Percentiles rank a stretch among this genome's conserved stretches.
phyloP scores from a whole-genome alignment of 805 yeast genomes.

The Lipomyces mesembrius region DNA sequence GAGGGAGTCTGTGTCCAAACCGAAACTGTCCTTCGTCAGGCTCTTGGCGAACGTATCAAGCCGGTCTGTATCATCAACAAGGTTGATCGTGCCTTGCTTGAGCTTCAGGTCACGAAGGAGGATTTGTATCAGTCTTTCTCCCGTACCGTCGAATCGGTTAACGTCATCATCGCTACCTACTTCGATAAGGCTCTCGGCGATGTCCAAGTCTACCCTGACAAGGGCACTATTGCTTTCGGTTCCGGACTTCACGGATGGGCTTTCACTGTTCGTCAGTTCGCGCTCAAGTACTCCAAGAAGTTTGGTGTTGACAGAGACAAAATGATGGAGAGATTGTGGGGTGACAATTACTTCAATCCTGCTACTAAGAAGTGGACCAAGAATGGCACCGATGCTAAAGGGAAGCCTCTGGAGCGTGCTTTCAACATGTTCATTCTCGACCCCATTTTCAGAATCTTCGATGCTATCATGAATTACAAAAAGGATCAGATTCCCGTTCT shows the following conservation, averaged over 20 bases:
- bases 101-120: slow-evolving; percentile 98
- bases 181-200: slow-evolving; percentile 90
- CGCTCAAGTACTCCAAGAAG: slow-evolving; percentile 96
- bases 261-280: slow-evolving; percentile 98
- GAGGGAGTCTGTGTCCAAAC: slow-evolving; percentile 99
- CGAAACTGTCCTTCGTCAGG: slow-evolving; percentile 98
- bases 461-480: slow-evolving; percentile 98
- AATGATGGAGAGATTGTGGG: slow-evolving; percentile 99
- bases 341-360: slow-evolving; percentile 99
- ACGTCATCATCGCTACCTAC: slow-evolving; percentile 96
- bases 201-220: slow-evolving; percentile 97
- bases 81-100: slow-evolving; percentile 99
- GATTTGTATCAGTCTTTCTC: slow-evolving; percentile 97
- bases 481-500: slow-evolving; percentile 93
- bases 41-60: slow-evolving; percentile 99
- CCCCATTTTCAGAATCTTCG: slow-evolving; percentile 97
- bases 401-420: slow-evolving; percentile 96
- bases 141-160: slow-evolving; percentile 99
- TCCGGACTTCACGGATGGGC: slow-evolving; percentile 99
- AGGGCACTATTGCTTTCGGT: slow-evolving; percentile 99
- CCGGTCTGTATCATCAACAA: slow-evolving; percentile 98
- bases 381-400: slow-evolving; percentile 93
- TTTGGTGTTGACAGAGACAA: slow-evolving; percentile 97
- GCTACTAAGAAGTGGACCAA: slow-evolving; percentile 99
- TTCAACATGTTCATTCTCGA: slow-evolving; percentile 99